Percentiles rank a stretch among this genome's conserved stretches.
Evolutionary conservation across 306 rosid species (phyloP).

Genomic region (Sesbania bispinosa): DNA sequence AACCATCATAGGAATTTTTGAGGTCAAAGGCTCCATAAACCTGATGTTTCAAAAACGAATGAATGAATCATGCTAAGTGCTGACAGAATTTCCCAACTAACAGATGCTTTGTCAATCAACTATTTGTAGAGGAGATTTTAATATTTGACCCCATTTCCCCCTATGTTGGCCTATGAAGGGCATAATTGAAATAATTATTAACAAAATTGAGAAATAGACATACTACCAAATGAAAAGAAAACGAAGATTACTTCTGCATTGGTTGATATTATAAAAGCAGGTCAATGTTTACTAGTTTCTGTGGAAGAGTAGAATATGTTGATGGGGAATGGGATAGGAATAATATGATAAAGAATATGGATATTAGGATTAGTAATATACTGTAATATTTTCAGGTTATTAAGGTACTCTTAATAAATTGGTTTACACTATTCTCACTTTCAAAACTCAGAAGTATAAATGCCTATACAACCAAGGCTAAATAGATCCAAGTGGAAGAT

Average conservation of each 20-base stretch:
- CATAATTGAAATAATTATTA: background rate
- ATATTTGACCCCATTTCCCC: too few species aligned
- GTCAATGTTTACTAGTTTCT: too few species aligned
- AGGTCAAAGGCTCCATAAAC: constrained; percentile 83
- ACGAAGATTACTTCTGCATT: too few species aligned
- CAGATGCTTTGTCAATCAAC: background rate
- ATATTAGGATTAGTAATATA: too few species aligned
- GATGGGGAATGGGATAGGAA: too few species aligned
- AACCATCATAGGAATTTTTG: constrained; percentile 82
- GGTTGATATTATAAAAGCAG: too few species aligned
- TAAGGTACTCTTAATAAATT: background rate
- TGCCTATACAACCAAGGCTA: background rate
- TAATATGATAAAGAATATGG: too few species aligned
- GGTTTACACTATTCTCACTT: background rate
- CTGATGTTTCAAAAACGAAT: constrained; percentile 35
- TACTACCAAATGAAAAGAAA: too few species aligned
- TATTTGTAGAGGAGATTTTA: background rate
- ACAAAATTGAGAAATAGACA: background rate
- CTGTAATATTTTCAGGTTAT: background rate
- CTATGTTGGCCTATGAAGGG: background rate
- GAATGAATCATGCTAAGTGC: background rate
- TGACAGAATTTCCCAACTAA: background rate
- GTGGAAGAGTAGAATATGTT: too few species aligned
- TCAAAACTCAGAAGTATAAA: background rate
- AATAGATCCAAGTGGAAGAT: background rate